Percentiles rank a stretch among this genome's conserved stretches.
Conservation (phyloP, 2,329 filamentous ascomycete genomes). For the Pseudodiploospora longispora region DNA sequence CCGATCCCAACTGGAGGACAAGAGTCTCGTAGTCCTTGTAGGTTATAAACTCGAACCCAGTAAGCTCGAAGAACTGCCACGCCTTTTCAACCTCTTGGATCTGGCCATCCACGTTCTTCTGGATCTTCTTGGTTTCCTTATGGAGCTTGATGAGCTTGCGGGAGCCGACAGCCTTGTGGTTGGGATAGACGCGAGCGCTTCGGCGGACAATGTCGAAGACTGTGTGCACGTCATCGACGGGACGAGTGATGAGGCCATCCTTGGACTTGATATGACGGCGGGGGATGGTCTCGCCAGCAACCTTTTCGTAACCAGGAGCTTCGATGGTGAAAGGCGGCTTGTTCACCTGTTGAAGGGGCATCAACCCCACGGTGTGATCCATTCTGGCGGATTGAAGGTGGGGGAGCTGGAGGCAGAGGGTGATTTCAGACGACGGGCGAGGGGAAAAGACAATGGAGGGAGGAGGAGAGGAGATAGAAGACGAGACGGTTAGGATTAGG, state of each 20-base stretch:
- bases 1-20: conserved; percentile 61
- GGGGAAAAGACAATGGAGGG: neutral
- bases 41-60: conserved; percentile 65
- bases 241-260: conserved; percentile 58
- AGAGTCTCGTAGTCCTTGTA: conserved; percentile 72
- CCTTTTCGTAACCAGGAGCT: conserved; percentile 56
- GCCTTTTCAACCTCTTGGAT: conserved; percentile 78
- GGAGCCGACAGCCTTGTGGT: conserved; percentile 59
- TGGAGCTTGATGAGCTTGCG: conserved; percentile 71
- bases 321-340: conserved; percentile 71
- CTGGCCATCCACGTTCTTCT: conserved; percentile 79
- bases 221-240: conserved; percentile 63
- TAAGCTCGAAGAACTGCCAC: conserved; percentile 85
- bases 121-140: conserved; percentile 78
- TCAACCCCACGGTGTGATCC: conserved; percentile 34
- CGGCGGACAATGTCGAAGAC: conserved; percentile 71
- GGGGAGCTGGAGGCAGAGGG: neutral
- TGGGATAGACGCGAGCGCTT: conserved; percentile 54
- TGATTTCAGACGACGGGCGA: neutral
- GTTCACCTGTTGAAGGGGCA: conserved; percentile 52
- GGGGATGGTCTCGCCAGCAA: conserved; percentile 76
- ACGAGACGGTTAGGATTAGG: neutral
- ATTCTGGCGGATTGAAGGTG: conserved; percentile 2
- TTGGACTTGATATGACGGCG: conserved; percentile 65
- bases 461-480: neutral